A percentile compares a stretch with the other conserved stretches of the same genome.
Conservation (phyloP, 345 rosid species). For the Citrus sinensis region DNA sequence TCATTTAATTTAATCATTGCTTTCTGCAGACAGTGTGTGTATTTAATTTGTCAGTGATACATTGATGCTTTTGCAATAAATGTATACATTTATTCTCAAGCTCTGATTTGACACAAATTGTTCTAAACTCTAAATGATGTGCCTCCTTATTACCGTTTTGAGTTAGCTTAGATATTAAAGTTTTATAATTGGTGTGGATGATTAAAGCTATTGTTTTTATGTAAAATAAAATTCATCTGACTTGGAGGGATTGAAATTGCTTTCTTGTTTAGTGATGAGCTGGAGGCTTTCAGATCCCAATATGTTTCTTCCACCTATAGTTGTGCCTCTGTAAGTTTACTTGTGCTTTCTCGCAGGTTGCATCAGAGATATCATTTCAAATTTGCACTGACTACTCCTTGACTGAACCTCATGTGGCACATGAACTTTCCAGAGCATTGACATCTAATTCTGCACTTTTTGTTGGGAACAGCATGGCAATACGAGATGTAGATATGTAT, state of each 20-base stretch:
- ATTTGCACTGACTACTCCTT: constrained; percentile 53
- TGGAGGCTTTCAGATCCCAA: neutral
- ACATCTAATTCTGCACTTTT: constrained; percentile 68
- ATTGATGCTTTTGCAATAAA: neutral
- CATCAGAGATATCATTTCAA: constrained; percentile 66
- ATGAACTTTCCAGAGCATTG: constrained; percentile 54
- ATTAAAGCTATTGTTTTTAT: neutral
- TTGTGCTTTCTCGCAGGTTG: constrained; percentile 48
- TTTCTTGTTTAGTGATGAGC: neutral
- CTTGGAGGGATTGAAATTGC: neutral
- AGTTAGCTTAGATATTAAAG: neutral
- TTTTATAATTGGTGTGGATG: neutral
- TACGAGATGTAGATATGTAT: constrained; percentile 92
- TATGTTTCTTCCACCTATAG: neutral
- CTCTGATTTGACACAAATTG: neutral
- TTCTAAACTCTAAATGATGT: neutral
- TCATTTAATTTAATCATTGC: neutral
- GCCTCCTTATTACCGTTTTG: neutral
- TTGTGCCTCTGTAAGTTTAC: constrained; percentile 9
- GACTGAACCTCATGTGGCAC: constrained; percentile 82
- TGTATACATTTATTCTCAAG: neutral
- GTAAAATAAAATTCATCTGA: neutral
- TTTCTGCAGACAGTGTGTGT: neutral
- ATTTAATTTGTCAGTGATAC: neutral
- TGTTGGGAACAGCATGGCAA: constrained; percentile 93